Conservation (phyloP, 257 asterid species). For the Nicotiana otophora region DNA sequence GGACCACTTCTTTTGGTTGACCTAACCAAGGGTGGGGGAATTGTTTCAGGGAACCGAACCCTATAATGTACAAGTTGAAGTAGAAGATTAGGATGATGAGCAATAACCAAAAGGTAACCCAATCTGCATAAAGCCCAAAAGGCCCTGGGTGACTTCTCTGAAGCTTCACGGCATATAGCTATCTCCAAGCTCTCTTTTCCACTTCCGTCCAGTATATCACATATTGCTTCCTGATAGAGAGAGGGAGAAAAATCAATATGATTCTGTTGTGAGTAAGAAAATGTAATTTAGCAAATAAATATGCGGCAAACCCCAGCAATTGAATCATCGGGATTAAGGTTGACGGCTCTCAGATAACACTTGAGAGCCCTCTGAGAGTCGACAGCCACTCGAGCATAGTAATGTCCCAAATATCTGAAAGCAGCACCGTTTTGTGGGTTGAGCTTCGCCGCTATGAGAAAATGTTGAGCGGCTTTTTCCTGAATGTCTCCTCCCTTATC, state of each 20-base stretch:
- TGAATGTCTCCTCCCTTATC: conserved; percentile 46
- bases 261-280: not conserved
- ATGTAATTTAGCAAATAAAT: not conserved
- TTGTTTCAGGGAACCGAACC: conserved; percentile 3
- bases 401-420: conserved; percentile 83
- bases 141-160: conserved; percentile 80
- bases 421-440: conserved; percentile 73
- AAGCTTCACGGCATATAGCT: conserved; percentile 75
- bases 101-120: conserved; percentile 81
- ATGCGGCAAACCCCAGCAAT: conserved; percentile 53
- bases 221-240: conserved; percentile 56
- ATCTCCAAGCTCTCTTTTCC: conserved; percentile 80
- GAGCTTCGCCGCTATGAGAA: conserved; percentile 63
- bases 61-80: not conserved
- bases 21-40: conserved; percentile 25
- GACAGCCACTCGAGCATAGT: conserved; percentile 43
- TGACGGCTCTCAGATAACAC: conserved; percentile 89
- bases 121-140: conserved; percentile 90
- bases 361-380: conserved; percentile 83
- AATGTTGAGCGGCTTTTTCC: conserved; percentile 73
- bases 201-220: conserved; percentile 62
- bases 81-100: not conserved
- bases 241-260: not conserved
- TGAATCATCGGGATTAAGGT: conserved; percentile 78
- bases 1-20: conserved; percentile 75